These are phyloP conservation scores for Auricularia sp. DNA, from an alignment of 768 basidiomycete genomes.

Conservation along the genomic window DNA sequence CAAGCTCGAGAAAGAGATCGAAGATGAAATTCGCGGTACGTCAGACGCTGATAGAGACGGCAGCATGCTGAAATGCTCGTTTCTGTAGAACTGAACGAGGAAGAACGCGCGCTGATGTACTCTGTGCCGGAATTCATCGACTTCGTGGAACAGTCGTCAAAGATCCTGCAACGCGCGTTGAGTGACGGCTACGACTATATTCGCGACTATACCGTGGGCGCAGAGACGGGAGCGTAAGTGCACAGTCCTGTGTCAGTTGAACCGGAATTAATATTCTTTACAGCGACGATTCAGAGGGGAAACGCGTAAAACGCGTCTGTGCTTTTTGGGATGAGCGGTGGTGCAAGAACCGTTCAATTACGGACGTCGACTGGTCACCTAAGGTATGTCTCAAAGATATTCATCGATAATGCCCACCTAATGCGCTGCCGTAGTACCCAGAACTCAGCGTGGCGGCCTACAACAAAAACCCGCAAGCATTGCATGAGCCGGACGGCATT, in stretches of 20 bases:
- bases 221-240: constrained; percentile 73
- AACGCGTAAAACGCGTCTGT: constrained; percentile 85
- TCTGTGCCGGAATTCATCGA: constrained; percentile 85
- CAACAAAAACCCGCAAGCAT: constrained; percentile 88
- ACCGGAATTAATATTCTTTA: background rate
- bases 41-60: background rate
- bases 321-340: constrained; percentile 87
- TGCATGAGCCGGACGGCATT: constrained; percentile 94
- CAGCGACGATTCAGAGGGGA: constrained; percentile 86
- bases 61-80: too few relatives aligned
- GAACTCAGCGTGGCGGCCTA: constrained; percentile 94
- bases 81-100: constrained; percentile 67
- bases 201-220: constrained; percentile 86
- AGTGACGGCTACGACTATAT: constrained; percentile 97
- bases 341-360: constrained; percentile 88
- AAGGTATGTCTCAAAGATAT: constrained; percentile 44
- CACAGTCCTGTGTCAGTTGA: background rate
- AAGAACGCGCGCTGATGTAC: constrained; percentile 72
- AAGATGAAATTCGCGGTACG: constrained; percentile 76
- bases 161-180: constrained; percentile 88
- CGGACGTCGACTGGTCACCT: constrained; percentile 95
- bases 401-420: background rate
- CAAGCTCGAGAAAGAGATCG: constrained; percentile 76
- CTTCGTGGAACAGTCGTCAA: constrained; percentile 90
- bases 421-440: constrained; percentile 56